Percentiles rank a stretch among this genome's conserved stretches.
Conservation (phyloP, 2,329 filamentous ascomycete genomes). For the Colletotrichum tanaceti region DNA sequence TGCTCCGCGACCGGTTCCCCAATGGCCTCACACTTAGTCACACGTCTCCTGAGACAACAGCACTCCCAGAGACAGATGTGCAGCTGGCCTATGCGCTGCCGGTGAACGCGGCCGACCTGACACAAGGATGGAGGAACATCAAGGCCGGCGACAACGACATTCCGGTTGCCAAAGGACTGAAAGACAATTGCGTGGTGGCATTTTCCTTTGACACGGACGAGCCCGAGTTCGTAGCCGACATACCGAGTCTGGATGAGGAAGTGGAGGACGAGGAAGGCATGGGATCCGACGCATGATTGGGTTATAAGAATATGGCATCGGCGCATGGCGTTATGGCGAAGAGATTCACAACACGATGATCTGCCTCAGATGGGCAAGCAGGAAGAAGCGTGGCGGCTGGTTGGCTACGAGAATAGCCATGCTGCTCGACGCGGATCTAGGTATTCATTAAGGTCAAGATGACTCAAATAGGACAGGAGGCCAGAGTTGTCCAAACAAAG, state of each 20-base stretch:
- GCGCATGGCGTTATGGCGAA: conserved; percentile 31
- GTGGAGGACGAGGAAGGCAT: conserved; percentile 55
- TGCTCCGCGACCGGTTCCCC: conserved; percentile 69
- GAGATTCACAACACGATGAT: background rate
- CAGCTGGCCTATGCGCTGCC: conserved; percentile 61
- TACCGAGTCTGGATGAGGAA: conserved; percentile 54
- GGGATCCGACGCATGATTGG: conserved; percentile 32
- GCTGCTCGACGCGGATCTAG: background rate
- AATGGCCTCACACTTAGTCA: conserved; percentile 59
- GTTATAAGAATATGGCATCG: background rate
- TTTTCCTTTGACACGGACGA: conserved; percentile 60
- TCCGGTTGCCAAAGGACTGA: conserved; percentile 56
- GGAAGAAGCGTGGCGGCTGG: background rate
- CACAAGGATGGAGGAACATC: conserved; percentile 63
- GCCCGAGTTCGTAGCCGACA: conserved; percentile 58
- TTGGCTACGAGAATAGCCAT: background rate
- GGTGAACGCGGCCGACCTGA: conserved; percentile 57
- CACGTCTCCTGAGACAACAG: conserved; percentile 49
- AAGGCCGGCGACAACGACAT: conserved; percentile 53
- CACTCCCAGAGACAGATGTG: conserved; percentile 55
- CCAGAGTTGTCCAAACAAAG: too few relatives aligned
- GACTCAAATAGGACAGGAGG: background rate
- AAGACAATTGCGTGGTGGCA: conserved; percentile 61
- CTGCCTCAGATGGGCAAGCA: background rate
- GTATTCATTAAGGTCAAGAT: background rate